Evolutionary conservation across 768 basidiomycete genomes (phyloP).

Genomic region (Hericium rajendrae): DNA sequence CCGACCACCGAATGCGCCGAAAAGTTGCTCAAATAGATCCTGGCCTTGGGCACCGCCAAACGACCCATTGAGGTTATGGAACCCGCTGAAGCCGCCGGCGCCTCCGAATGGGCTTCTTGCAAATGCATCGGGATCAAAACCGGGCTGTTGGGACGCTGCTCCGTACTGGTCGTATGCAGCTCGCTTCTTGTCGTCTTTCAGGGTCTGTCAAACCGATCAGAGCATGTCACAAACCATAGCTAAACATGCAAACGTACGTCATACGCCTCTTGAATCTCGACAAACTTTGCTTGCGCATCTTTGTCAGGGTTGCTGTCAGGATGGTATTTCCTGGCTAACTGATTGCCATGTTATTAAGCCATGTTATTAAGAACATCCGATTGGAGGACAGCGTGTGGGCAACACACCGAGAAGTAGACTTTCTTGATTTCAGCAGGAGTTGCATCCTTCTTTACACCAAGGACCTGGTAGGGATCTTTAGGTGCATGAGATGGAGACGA

Average conservation of each 20-base stretch:
- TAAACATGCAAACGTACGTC: slow-evolving; percentile 50
- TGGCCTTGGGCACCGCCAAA: slow-evolving; percentile 39
- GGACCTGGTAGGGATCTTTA: slow-evolving; percentile 86
- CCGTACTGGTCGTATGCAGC: slow-evolving; percentile 89
- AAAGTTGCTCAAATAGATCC: slow-evolving; percentile 82
- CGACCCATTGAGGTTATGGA: slow-evolving; percentile 56
- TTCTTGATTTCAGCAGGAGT: slow-evolving; percentile 90
- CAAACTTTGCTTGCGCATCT: slow-evolving; percentile 81
- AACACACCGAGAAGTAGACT: slow-evolving; percentile 82
- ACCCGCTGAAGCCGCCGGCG: slow-evolving; percentile 56
- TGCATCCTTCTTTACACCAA: slow-evolving; percentile 83
- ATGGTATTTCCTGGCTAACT: slow-evolving; percentile 98
- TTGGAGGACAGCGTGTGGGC: slow-evolving; percentile 1
- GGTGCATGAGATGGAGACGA: slow-evolving; percentile 41
- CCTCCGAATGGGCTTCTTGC: slow-evolving; percentile 16
- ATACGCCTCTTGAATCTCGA: slow-evolving; percentile 96
- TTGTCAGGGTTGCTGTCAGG: slow-evolving; percentile 96
- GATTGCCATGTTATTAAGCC: slow-evolving; percentile 2
- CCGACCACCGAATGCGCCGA: slow-evolving; percentile 54
- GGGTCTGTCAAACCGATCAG: slow-evolving; percentile 39
- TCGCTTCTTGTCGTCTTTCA: slow-evolving; percentile 93
- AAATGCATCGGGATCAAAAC: slow-evolving; percentile 89
- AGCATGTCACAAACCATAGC: neutral
- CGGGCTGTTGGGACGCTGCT: slow-evolving; percentile 82
- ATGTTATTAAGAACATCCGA: slow-evolving; percentile 8